Evolutionary conservation across 306 rosid genomes (phyloP).

Genomic region (Cucumis cinereus): DNA sequence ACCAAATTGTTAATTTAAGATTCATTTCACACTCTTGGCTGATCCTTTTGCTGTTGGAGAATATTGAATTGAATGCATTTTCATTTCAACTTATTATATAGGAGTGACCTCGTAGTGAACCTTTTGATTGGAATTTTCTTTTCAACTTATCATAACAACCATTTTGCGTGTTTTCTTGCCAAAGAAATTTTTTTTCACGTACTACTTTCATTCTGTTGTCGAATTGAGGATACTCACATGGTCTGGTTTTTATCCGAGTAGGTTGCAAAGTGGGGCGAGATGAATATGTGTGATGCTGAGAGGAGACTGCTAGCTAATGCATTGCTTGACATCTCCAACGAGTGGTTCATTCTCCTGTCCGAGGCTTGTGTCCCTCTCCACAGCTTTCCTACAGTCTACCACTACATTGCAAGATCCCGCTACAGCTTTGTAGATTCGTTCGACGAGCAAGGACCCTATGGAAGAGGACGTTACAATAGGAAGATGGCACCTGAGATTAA

Average conservation of each 20-base stretch:
- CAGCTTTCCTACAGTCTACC: constrained; percentile 63
- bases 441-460: constrained; percentile 83
- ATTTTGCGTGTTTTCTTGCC: neutral
- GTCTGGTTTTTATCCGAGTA: constrained; percentile 15
- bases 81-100: neutral
- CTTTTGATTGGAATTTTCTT: neutral
- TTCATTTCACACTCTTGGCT: neutral
- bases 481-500: constrained; percentile 81
- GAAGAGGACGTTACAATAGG: constrained; percentile 76
- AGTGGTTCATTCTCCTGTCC: constrained; percentile 86
- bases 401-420: constrained; percentile 58
- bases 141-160: neutral
- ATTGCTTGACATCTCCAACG: constrained; percentile 83
- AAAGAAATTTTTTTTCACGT: neutral
- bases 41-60: neutral
- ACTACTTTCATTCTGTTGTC: neutral
- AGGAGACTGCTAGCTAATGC: constrained; percentile 94
- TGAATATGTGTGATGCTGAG: constrained; percentile 97
- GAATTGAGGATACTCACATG: neutral
- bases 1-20: neutral
- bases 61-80: neutral
- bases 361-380: constrained; percentile 93
- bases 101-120: neutral
- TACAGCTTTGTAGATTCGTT: constrained; percentile 81
- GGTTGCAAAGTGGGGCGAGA: constrained; percentile 94